Conservation (phyloP, 768 basidiomycete species). For the Hemileccinum impolitum region DNA sequence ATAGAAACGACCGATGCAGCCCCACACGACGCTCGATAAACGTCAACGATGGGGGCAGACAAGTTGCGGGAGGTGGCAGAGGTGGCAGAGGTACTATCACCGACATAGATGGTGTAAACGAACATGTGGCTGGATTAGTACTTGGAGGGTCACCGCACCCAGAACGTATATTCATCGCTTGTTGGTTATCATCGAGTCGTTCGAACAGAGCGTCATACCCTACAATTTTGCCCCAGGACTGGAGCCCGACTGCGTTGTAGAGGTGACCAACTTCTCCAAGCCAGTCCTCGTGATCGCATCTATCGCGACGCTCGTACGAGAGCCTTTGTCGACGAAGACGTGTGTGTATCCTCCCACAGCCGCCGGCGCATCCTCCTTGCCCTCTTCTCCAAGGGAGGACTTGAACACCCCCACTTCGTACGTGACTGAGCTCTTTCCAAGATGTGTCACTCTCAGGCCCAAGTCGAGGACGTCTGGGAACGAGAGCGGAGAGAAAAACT, state of each 20-base stretch:
- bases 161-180: too few relatives aligned
- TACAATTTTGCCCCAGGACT: conserved; percentile 19
- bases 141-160: too few relatives aligned
- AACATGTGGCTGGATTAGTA: too few relatives aligned
- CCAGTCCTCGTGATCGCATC: conserved; percentile 41
- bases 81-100: too few relatives aligned
- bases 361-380: conserved; percentile 24
- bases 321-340: conserved; percentile 69
- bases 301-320: conserved; percentile 56
- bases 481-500: conserved; percentile 71
- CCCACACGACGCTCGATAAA: too few relatives aligned
- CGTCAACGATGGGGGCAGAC: too few relatives aligned
- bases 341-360: conserved; percentile 68
- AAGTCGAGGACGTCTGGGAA: conserved; percentile 72
- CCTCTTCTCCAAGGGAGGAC: conserved; percentile 6
- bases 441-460: conserved; percentile 60
- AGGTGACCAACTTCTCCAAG: conserved; percentile 27
- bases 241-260: neutral
- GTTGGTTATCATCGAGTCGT: too few relatives aligned
- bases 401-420: conserved; percentile 81
- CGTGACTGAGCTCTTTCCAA: conserved; percentile 72
- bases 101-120: too few relatives aligned
- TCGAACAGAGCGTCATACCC: neutral
- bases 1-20: too few relatives aligned
- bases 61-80: too few relatives aligned